Conservation (phyloP, 208 protist species). For the Porcisia deanei region DNA sequence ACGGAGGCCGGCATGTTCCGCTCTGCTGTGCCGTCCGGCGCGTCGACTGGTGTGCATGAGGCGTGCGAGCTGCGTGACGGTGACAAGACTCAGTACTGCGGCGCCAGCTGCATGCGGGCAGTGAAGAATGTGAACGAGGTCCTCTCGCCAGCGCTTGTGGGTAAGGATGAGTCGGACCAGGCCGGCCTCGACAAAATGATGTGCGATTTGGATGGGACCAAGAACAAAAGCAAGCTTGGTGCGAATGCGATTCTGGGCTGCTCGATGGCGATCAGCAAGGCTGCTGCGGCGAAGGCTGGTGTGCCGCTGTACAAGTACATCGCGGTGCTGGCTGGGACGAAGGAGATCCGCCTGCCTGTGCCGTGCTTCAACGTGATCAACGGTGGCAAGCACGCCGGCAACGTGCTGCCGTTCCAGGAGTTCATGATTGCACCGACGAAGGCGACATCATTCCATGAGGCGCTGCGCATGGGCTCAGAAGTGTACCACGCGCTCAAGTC, state of each 20-base stretch:
- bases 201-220: constrained; percentile 96
- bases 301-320: constrained; percentile 98
- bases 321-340: constrained; percentile 89
- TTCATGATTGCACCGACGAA: constrained; percentile 99
- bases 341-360: constrained; percentile 87
- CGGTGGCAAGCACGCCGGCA: constrained; percentile 99
- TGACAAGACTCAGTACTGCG: constrained; percentile 93
- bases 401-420: constrained; percentile 95
- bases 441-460: constrained; percentile 95
- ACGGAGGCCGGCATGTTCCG: constrained; percentile 96
- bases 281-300: constrained; percentile 87
- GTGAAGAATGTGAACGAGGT: constrained; percentile 97
- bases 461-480: constrained; percentile 96
- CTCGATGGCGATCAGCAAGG: constrained; percentile 97
- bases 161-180: constrained; percentile 93
- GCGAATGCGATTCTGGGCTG: constrained; percentile 99
- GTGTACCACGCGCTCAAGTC: constrained; percentile 98
- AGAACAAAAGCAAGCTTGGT: constrained; percentile 97
- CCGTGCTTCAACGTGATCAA: constrained; percentile 99
- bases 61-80: constrained; percentile 97
- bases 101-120: constrained; percentile 97
- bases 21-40: constrained; percentile 97
- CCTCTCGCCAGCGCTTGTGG: constrained; percentile 93
- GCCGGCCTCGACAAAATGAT: constrained; percentile 94
- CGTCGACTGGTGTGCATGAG: constrained; percentile 99